Percentiles rank a stretch among this genome's conserved stretches.
Conservation (phyloP, 1,139 yeast genomes). For the Arxiozyma telluris region DNA sequence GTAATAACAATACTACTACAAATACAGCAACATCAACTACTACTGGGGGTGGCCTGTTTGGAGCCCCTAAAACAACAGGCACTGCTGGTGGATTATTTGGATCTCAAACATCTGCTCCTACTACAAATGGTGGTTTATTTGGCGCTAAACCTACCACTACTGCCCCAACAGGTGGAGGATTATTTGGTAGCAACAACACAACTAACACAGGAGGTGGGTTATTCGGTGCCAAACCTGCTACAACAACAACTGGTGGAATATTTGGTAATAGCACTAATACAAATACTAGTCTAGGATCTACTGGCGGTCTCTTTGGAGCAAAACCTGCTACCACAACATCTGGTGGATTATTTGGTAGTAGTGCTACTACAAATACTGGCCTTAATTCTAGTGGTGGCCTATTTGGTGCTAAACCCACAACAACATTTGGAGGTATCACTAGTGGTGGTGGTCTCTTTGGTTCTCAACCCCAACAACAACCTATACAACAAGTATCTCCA, state of each 20-base stretch:
- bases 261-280: conserved; percentile 3
- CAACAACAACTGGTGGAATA: conserved; percentile 7
- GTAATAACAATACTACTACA: conserved; percentile 18
- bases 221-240: conserved; percentile 21
- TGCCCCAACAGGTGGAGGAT: conserved; percentile 12
- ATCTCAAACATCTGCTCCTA: conserved; percentile 1
- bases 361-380: neutral
- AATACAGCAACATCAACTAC: conserved; percentile 7
- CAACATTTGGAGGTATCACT: neutral
- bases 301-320: conserved; percentile 7
- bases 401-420: neutral
- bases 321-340: neutral
- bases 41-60: conserved; percentile 24
- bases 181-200: conserved; percentile 3
- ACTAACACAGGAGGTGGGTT: conserved; percentile 18
- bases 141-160: conserved; percentile 17
- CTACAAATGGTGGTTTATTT: conserved; percentile 27
- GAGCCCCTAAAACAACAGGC: conserved; percentile 11
- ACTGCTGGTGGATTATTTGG: conserved; percentile 8
- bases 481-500: conserved; percentile 32
- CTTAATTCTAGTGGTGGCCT: neutral
- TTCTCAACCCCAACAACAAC: neutral
- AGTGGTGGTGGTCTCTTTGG: neutral
- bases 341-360: neutral
- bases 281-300: conserved; percentile 18